A percentile compares a stretch with the other conserved stretches of the same genome.
phyloP scores from a whole-genome alignment of 2,329 filamentous ascomycete genomes.

The Coniochaeta sp. region DNA sequence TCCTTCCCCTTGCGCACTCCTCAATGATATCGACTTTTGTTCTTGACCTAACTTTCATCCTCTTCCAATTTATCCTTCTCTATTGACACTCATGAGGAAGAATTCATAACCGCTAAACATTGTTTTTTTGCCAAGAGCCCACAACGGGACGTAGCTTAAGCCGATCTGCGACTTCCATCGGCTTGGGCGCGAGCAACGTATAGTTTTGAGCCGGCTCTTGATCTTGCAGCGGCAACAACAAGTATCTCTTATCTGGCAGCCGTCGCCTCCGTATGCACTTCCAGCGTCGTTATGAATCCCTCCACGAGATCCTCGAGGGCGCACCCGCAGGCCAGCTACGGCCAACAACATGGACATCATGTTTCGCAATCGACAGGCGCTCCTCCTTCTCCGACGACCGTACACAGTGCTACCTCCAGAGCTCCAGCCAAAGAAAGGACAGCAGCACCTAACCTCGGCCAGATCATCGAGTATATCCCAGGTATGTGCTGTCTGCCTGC shows the following conservation, averaged over 20 bases:
- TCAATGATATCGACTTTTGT: not conserved
- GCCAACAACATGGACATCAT: not conserved
- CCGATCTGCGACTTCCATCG: not conserved
- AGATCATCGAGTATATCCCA: constrained; percentile 94
- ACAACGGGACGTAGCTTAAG: not conserved
- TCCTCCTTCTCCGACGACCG: constrained; percentile 3
- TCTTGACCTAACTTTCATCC: not conserved
- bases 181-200: not conserved
- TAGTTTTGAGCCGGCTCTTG: not conserved
- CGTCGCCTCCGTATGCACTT: not conserved
- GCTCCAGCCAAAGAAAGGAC: constrained; percentile 29
- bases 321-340: not conserved
- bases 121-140: not conserved
- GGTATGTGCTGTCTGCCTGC: constrained; percentile 46
- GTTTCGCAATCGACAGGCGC: not conserved
- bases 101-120: not conserved
- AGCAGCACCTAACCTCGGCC: constrained; percentile 61
- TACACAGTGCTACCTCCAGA: not conserved
- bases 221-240: not conserved
- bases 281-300: not conserved
- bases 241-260: not conserved
- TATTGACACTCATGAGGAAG: not conserved
- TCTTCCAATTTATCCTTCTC: not conserved
- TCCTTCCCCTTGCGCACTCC: constrained; percentile 9
- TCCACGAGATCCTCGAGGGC: not conserved